Conservation (phyloP, 2,329 filamentous ascomycete genomes). For the Dothiorella sarmentorum region DNA sequence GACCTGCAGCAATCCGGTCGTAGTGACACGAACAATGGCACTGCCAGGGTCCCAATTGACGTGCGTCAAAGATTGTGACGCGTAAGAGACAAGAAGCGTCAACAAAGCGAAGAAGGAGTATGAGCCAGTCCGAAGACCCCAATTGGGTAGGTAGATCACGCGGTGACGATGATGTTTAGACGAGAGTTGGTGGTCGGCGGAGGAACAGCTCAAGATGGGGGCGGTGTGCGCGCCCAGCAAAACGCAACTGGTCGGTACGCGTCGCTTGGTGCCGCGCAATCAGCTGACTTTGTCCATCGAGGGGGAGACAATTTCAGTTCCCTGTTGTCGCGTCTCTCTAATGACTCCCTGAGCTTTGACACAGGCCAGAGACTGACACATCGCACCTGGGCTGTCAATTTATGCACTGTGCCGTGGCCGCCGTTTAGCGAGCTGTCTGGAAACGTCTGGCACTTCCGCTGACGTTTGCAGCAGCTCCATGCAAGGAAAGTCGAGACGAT, state of each 20-base stretch:
- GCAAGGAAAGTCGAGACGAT: not conserved
- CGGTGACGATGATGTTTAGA: not conserved
- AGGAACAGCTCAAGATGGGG: not conserved
- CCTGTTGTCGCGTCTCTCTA: no score
- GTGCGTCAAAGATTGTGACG: not conserved
- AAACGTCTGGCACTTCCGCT: conserved; percentile 5
- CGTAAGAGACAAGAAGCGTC: not conserved
- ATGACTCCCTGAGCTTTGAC: no score
- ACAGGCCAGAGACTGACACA: not conserved
- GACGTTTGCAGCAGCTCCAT: not conserved
- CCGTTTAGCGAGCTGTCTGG: not conserved
- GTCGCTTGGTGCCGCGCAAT: not conserved
- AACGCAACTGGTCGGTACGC: not conserved
- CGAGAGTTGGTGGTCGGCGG: not conserved
- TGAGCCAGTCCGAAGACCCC: not conserved
- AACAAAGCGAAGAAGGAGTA: not conserved
- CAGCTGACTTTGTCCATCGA: not conserved
- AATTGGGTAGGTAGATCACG: not conserved
- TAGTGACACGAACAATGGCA: no score
- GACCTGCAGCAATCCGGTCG: no score
- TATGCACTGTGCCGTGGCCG: not conserved
- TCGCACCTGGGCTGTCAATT: not conserved
- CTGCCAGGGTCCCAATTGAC: no score
- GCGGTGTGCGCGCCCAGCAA: not conserved
- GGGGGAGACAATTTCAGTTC: no score